A percentile compares a stretch with the other conserved stretches of the same genome.
Evolutionary conservation across 1,284 basidiomycete genomes (phyloP).

Genomic region (Amylostereum areolatum): DNA sequence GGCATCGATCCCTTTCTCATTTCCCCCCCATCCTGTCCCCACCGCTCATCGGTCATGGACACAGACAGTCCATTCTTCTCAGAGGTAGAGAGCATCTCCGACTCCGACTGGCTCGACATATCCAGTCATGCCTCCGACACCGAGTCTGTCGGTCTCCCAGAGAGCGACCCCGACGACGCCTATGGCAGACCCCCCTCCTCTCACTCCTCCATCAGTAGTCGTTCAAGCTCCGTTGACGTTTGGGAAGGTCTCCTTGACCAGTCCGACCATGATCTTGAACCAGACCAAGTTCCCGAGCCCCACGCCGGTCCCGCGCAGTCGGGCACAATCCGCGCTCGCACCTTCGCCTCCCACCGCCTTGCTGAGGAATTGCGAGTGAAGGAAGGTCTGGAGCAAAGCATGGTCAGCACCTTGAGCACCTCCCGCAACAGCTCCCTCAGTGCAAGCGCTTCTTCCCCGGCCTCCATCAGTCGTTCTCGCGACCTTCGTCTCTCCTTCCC

Average conservation of each 20-base stretch:
- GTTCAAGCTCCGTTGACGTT: slow-evolving; percentile 58
- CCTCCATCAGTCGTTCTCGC: slow-evolving; percentile 51
- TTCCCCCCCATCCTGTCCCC: too few species aligned
- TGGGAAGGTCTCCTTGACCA: slow-evolving; percentile 67
- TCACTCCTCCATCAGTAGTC: slow-evolving; percentile 59
- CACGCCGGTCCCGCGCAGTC: not conserved
- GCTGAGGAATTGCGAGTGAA: slow-evolving; percentile 61
- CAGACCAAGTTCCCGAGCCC: slow-evolving; percentile 6
- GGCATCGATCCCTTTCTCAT: slow-evolving; percentile 8
- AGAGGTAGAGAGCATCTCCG: slow-evolving; percentile 61
- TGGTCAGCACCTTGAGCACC: slow-evolving; percentile 67
- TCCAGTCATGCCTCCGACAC: slow-evolving; percentile 60
- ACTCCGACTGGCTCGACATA: slow-evolving; percentile 77
- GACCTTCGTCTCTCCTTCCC: slow-evolving; percentile 74
- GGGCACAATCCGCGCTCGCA: not conserved
- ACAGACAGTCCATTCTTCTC: slow-evolving; percentile 31
- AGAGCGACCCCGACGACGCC: slow-evolving; percentile 52
- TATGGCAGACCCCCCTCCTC: slow-evolving; percentile 51
- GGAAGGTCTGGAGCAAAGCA: slow-evolving; percentile 70
- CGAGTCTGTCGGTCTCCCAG: slow-evolving; percentile 54
- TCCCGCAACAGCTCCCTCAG: slow-evolving; percentile 57
- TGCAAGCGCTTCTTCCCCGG: slow-evolving; percentile 26
- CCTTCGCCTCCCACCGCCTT: slow-evolving; percentile 15
- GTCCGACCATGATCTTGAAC: slow-evolving; percentile 2
- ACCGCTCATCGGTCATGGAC: slow-evolving; percentile 24